Evolutionary conservation across 768 basidiomycete species (phyloP), one percentile per base, ranked within the genome.

Genomic region (Pleurotus djamor): DNA sequence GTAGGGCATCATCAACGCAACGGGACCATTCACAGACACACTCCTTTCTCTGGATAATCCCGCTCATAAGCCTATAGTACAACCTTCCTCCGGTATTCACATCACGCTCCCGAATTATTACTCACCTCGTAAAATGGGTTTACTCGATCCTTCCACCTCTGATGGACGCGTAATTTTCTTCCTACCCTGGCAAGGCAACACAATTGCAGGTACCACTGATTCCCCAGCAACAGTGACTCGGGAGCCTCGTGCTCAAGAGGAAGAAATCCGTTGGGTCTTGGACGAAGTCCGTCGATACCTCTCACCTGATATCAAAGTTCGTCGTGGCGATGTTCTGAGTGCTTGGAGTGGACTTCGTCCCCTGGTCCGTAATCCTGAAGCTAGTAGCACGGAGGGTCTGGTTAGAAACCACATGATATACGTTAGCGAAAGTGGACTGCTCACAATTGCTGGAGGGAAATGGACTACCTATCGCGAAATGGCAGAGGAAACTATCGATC

Each of bases 91-190:
- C 21, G 96, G 96, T 8, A 85, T 96, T 21, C 96, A 99, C 74
- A 93, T 98, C 75, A 96, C 96, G 0, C 87, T 99, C 2, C 96
- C 96, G 3, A 92, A 93, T 68, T 99, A 98, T 77, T 98, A 97
- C 70, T 93, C 94, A 1, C 96, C 96, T 3, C 86, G 90, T 13
- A 91, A 83, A 52, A 97, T 98, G 92, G 96, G 97, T 47, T 83
- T 98, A 4, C 82, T 98, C 48, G 97, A 98, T 72, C 97, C 96
- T 1, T 81, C 93, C 2, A 97, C 97, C 4, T 94, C 92, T 0
- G 96, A 99, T 63, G 96, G 96, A 0, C 89, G 96, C 32, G 96
- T 99, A 58, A 96, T 99, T 69, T 99, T 98, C 83, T 97, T 99
- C 83, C 84, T 99, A 8, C 96, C 96, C 0, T 99, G 97, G 96